phyloP scores from a whole-genome alignment of 2,329 filamentous ascomycete genomes.

The Trichothecium roseum region DNA sequence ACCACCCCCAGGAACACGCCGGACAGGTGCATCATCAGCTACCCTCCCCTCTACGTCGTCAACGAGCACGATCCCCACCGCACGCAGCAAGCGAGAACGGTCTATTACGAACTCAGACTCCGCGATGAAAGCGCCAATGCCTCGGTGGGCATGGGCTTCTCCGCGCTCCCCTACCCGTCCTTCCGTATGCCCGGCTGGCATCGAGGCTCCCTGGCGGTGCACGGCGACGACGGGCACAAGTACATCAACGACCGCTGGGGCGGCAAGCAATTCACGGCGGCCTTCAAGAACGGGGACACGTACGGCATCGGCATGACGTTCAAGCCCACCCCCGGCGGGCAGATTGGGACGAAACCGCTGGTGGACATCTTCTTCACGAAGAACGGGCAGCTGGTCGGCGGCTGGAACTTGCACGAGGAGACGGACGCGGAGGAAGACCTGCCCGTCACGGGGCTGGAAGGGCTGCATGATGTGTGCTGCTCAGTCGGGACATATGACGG shows the following conservation, averaged over 20 bases:
- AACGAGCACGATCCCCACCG: slow-evolving; percentile 45
- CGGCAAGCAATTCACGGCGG: slow-evolving; percentile 54
- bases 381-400: slow-evolving; percentile 46
- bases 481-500: slow-evolving; percentile 61
- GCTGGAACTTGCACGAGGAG: slow-evolving; percentile 70
- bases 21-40: slow-evolving; percentile 56
- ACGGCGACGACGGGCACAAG: slow-evolving; percentile 67
- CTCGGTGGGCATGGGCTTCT: slow-evolving; percentile 58
- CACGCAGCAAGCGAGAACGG: slow-evolving; percentile 29
- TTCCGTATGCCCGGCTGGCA: slow-evolving; percentile 79
- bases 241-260: slow-evolving; percentile 70
- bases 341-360: slow-evolving; percentile 11
- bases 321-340: slow-evolving; percentile 16
- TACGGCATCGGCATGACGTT: slow-evolving; percentile 65
- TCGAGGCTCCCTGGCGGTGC: slow-evolving; percentile 62
- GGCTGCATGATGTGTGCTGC: slow-evolving; percentile 59
- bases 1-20: slow-evolving; percentile 29
- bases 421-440: slow-evolving; percentile 51
- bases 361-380: slow-evolving; percentile 54
- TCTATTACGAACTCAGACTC: slow-evolving; percentile 65
- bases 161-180: slow-evolving; percentile 63
- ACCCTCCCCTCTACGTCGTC: slow-evolving; percentile 58
- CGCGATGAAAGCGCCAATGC: slow-evolving; percentile 32
- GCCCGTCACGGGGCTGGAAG: slow-evolving; percentile 57
- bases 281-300: slow-evolving; percentile 55